Evolutionary conservation across 768 basidiomycete species (phyloP).

Genomic region (Leccinum sublutescens): DNA sequence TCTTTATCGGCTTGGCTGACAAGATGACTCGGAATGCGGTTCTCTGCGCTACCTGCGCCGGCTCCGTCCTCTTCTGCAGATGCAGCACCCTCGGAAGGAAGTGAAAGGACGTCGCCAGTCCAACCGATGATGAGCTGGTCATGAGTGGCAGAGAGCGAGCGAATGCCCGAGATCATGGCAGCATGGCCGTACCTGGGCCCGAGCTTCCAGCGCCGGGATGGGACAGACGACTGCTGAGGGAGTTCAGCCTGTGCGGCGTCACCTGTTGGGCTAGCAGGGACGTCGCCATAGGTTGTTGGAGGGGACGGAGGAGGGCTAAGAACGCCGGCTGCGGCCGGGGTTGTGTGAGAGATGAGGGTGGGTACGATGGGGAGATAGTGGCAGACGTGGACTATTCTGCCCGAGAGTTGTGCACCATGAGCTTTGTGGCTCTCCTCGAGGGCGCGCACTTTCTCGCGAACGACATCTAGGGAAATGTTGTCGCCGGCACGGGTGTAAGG

Average conservation of each 20-base stretch:
- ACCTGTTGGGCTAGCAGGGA: slow-evolving; percentile 36
- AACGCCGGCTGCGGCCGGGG: slow-evolving; percentile 42
- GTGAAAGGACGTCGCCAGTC: slow-evolving; percentile 81
- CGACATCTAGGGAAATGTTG: slow-evolving; percentile 66
- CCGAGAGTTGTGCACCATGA: slow-evolving; percentile 73
- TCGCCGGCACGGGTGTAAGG: slow-evolving; percentile 64
- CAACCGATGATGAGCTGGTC: slow-evolving; percentile 93
- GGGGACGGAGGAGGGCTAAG: slow-evolving; percentile 80
- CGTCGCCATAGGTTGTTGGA: slow-evolving; percentile 53
- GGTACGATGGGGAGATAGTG: slow-evolving; percentile 84
- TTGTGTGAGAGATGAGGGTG: slow-evolving; percentile 47
- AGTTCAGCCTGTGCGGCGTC: slow-evolving; percentile 3
- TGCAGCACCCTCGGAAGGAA: slow-evolving; percentile 31
- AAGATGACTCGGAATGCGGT: slow-evolving; percentile 45
- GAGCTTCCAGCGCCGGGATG: slow-evolving; percentile 63
- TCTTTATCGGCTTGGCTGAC: slow-evolving; percentile 63
- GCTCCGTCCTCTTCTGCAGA: slow-evolving; percentile 27
- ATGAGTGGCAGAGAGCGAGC: slow-evolving; percentile 76
- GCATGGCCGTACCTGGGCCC: slow-evolving; percentile 83
- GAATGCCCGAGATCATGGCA: slow-evolving; percentile 93
- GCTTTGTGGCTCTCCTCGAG: slow-evolving; percentile 73
- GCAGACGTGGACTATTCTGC: slow-evolving; percentile 88
- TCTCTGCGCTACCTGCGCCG: slow-evolving; percentile 18
- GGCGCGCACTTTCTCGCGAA: slow-evolving; percentile 66
- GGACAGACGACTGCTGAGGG: slow-evolving; percentile 11